Evolutionary conservation across 345 rosid genomes (phyloP), one percentile per base, ranked within the genome.

Genomic region (Melastoma malabathricum): DNA sequence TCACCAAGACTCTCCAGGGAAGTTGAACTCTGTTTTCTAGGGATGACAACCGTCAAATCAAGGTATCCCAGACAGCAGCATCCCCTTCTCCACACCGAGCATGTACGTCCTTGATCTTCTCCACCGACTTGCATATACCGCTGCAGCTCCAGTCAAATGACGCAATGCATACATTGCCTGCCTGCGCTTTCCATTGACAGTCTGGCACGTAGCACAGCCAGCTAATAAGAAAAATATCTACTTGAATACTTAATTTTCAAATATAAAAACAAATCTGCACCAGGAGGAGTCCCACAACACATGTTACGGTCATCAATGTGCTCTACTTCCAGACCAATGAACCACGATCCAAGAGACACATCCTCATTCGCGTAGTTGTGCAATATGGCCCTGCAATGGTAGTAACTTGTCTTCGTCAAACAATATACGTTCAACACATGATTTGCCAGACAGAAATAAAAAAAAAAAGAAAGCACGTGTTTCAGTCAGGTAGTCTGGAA

Each of bases 81-180:
- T 81, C 97, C 34, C 88, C 98, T 77, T 92, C 98, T 5, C 98
- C 84, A 19, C 97, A 84, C 61, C 68, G 79, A 58, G 75, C 77
- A 44, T 92, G 97, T 15, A 87, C 98, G 61, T 59, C 67, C 72
- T 81, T 88, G 48, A 92, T 63, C 65, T 64, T 92, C 78, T 92
- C 95, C 44, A 92, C 94, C 0, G 98, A 92, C 67, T 88, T 87
- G 82, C 97, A 87, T 57, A 87, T 92, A 25, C 95, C 97, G 19
- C 98, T 92, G 68, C 98, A 92, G 71, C 88, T 92, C 95, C 98
- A 92, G 55, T 92, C 95, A 47, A 87, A 92, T 1, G 98, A 87
- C 38, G 98, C 97, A 44, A 83, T 67, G 60, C 98, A 92, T 13
- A 79, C 79, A 39, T 79, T 77, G 0, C 97, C 95, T 0, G 97